Evolutionary conservation across 108 stramenopile genomes (phyloP).

Genomic region (Thalassiosira profunda): DNA sequence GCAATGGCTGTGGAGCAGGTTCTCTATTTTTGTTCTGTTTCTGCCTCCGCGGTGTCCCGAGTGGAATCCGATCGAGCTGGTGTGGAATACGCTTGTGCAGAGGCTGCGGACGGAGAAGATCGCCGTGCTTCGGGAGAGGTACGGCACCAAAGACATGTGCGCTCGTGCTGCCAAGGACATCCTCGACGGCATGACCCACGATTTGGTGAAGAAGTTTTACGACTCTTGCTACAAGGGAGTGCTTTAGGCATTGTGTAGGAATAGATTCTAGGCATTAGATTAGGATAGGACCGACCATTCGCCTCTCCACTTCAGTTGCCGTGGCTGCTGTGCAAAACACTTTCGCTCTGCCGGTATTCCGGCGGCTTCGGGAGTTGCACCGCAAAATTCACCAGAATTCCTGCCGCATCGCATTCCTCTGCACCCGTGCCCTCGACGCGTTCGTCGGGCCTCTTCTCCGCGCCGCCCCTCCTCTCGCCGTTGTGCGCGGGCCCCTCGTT

Average conservation of each 20-base stretch:
- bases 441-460: neutral
- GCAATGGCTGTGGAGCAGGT: neutral
- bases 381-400: neutral
- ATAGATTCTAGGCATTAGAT: neutral
- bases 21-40: neutral
- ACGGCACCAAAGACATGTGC: neutral
- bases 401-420: neutral
- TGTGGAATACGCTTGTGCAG: conserved; percentile 9
- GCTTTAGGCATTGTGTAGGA: too few species aligned
- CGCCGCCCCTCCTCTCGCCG: neutral
- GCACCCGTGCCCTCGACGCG: neutral
- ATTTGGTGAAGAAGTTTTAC: neutral
- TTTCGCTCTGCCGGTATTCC: neutral
- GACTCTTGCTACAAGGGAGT: neutral
- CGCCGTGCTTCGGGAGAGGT: neutral
- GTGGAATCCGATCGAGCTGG: conserved; percentile 11
- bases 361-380: neutral
- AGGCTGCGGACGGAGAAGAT: neutral
- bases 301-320: too few species aligned
- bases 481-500: too few species aligned
- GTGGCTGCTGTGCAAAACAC: neutral
- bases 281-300: neutral
- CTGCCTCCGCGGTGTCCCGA: conserved; percentile 3
- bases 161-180: neutral
- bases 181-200: neutral